Conservation (phyloP, 2,329 filamentous ascomycete species). For the Phaeoacremonium minimum region DNA sequence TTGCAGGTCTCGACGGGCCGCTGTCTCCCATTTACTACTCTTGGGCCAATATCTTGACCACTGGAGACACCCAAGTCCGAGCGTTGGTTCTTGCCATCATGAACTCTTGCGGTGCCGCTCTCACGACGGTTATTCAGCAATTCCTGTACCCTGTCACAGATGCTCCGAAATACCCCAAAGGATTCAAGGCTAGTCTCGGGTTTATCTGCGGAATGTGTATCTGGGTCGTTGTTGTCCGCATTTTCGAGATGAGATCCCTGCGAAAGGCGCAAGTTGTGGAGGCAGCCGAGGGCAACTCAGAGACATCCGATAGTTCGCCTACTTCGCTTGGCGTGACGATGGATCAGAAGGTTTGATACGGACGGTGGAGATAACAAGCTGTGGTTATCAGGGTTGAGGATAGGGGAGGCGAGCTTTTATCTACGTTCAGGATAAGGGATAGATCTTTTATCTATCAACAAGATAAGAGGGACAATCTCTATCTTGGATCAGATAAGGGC, state of each 20-base stretch:
- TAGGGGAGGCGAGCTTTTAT: no score
- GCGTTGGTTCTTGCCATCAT: constrained; percentile 27
- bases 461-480: no score
- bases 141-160: constrained; percentile 26
- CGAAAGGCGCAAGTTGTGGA: background rate
- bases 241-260: constrained; percentile 3
- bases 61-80: constrained; percentile 25
- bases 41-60: constrained; percentile 28
- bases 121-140: constrained; percentile 24
- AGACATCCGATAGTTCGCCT: background rate
- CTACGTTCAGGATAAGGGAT: no score
- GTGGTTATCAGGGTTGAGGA: no score
- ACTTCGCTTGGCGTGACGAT: background rate
- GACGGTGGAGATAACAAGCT: background rate
- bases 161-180: constrained; percentile 21
- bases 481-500: no score
- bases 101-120: constrained; percentile 25
- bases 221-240: constrained; percentile 3
- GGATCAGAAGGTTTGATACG: background rate
- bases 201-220: constrained; percentile 6
- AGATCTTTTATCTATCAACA: no score
- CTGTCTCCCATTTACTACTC: constrained; percentile 26
- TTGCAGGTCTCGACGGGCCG: constrained; percentile 27
- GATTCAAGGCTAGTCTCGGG: constrained; percentile 21
- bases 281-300: background rate